Evolutionary conservation across 768 basidiomycete genomes (phyloP), one percentile per base, ranked within the genome.

Genomic region (Mycena latifolia): DNA sequence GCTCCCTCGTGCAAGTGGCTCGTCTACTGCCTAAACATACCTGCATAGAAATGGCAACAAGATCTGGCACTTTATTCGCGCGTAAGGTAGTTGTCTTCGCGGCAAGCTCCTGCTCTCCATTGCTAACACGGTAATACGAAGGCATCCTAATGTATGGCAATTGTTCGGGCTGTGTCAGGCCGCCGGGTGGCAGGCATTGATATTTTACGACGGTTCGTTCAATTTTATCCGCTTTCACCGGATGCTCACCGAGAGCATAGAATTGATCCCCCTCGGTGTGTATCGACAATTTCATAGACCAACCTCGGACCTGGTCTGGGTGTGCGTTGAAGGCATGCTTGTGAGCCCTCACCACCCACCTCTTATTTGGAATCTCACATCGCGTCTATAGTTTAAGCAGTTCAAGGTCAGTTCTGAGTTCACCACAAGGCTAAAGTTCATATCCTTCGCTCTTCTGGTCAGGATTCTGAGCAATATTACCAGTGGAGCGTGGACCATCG

Each of bases 271-370:
- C 0, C 58, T 59, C 1, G 6, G 33, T 9, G 31, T 41, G 4
- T 59, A 59, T 18, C 47, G 47, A 29, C 12, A 51, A 22, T 59
- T 50, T n/a, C 58, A 39, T 10, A 31, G 58, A 17, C 58, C 58
- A 11, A 1, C n/a, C 15, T 35, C 58, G 0, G 58, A 59, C 9
- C 35, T 59, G 5, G 33, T 59, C 1, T 50, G 47, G 58, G 58
- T 3, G 1, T 37, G 47, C 17, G 11, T 39, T 18, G 58, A 51
- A 22, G 35, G 20, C 8, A 48, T 59, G 33, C 58, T 59, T 4
- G 58, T 59, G 25, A 41, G 29, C 1, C n/a, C n/a, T n/a, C n/a
- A n/a, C n/a, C n/a, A 18, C 18, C 24, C 7, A 7, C 14, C 4
- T 9, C 15, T 5, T 47, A 8, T 8, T 20, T 17, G 2, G 46